Evolutionary conservation across 2,329 filamentous ascomycete species (phyloP).

Genomic region (Exophiala spinifera): DNA sequence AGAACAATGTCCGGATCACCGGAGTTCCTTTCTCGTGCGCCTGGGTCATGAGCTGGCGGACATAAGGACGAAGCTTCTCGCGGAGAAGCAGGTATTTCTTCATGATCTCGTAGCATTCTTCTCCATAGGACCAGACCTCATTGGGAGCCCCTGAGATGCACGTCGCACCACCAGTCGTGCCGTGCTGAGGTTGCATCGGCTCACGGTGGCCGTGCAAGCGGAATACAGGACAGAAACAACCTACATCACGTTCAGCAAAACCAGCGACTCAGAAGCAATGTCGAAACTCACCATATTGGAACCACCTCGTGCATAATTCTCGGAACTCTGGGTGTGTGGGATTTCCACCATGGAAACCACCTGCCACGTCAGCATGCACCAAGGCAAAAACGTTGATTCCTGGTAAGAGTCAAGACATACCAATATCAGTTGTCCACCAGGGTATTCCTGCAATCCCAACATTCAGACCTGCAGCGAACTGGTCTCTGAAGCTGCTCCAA

Average conservation of each 20-base stretch:
- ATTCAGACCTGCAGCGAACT: constrained; percentile 62
- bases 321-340: constrained; percentile 55
- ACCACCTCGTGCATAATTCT: constrained; percentile 65
- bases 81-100: constrained; percentile 57
- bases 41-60: constrained; percentile 55
- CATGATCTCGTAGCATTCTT: constrained; percentile 59
- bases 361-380: background rate
- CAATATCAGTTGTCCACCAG: constrained; percentile 71
- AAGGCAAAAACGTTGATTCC: background rate
- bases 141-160: constrained; percentile 52
- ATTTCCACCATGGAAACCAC: constrained; percentile 65
- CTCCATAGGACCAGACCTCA: constrained; percentile 66
- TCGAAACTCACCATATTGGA: constrained; percentile 62
- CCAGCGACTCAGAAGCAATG: too few species aligned
- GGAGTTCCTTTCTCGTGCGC: constrained; percentile 60
- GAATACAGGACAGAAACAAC: constrained; percentile 58
- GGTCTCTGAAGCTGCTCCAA: constrained; percentile 58
- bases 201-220: constrained; percentile 64
- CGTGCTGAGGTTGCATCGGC: constrained; percentile 50
- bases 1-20: constrained; percentile 62
- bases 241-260: background rate
- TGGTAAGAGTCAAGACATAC: background rate
- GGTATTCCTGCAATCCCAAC: constrained; percentile 63
- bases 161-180: constrained; percentile 36
- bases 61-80: constrained; percentile 58